These are phyloP conservation scores for Davidsoniella australis DNA, from an alignment of 2,329 filamentous ascomycete genomes.

Conservation along the genomic window DNA sequence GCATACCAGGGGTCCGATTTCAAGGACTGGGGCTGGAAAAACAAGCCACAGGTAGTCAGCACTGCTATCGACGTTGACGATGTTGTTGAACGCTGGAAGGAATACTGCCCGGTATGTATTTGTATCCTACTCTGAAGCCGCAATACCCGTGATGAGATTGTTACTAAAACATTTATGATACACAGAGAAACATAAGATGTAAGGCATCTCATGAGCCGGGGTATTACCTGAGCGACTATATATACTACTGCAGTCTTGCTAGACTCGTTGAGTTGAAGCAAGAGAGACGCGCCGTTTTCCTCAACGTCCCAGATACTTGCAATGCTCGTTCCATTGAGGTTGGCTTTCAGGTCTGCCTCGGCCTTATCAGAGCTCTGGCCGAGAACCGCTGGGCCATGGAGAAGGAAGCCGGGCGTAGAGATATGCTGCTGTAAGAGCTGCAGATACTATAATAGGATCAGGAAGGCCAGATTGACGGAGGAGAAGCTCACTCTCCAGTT, in stretches of 20 bases:
- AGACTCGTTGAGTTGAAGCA: constrained; percentile 31
- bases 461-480: background rate
- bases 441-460: background rate
- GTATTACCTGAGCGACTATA: constrained; percentile 62
- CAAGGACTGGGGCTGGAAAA: constrained; percentile 36
- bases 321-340: constrained; percentile 29
- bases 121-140: too few relatives aligned
- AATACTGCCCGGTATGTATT: constrained; percentile 15
- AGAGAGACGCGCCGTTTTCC: constrained; percentile 41
- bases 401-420: background rate
- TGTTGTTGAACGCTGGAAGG: constrained; percentile 38
- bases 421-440: background rate
- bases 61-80: constrained; percentile 41
- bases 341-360: constrained; percentile 35
- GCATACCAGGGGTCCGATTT: constrained; percentile 28
- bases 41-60: constrained; percentile 35
- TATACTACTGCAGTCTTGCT: constrained; percentile 53
- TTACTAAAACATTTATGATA: constrained; percentile 9
- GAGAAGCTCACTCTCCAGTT: too few relatives aligned
- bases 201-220: constrained; percentile 54
- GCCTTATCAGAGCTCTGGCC: constrained; percentile 39
- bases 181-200: constrained; percentile 26
- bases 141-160: background rate
- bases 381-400: constrained; percentile 27
- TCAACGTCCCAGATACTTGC: constrained; percentile 52